Evolutionary conservation across 768 basidiomycete species (phyloP).

Genomic region (Brasilioporus rufonigricans): DNA sequence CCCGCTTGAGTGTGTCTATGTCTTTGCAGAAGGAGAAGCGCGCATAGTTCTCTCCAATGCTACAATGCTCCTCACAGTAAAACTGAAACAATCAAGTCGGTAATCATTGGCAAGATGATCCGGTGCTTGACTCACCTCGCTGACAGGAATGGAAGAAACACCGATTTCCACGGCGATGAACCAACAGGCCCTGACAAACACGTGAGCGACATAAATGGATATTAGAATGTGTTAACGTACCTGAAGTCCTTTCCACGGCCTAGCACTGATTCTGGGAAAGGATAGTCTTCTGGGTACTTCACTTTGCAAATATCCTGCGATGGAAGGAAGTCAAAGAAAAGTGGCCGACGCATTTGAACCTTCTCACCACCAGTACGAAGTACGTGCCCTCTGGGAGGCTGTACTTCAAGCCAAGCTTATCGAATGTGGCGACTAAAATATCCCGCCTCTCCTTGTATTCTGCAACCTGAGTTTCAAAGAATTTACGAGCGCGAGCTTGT

Average conservation of each 20-base stretch:
- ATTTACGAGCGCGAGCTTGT: constrained; percentile 63
- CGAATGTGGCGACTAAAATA: constrained; percentile 77
- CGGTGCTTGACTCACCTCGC: constrained; percentile 63
- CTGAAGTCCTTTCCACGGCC: constrained; percentile 88
- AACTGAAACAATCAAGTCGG: constrained; percentile 51
- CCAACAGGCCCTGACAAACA: constrained; percentile 74
- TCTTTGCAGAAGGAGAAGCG: constrained; percentile 98
- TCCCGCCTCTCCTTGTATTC: constrained; percentile 82
- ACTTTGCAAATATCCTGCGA: constrained; percentile 72
- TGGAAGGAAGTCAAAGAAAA: constrained; percentile 7
- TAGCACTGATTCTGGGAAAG: constrained; percentile 70
- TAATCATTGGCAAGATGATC: not conserved
- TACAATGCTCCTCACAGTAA: constrained; percentile 84
- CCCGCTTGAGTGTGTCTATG: constrained; percentile 72
- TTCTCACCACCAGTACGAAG: constrained; percentile 77
- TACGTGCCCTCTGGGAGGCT: constrained; percentile 89
- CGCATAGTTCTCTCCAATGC: constrained; percentile 82
- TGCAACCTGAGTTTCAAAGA: constrained; percentile 70
- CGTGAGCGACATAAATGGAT: constrained; percentile 10
- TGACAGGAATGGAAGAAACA: constrained; percentile 92
- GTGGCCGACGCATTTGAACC: not conserved
- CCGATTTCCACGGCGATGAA: constrained; percentile 89
- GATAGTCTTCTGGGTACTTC: constrained; percentile 80
- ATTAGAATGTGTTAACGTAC: constrained; percentile 36
- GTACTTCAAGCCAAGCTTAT: constrained; percentile 79